These are phyloP conservation scores for Vaccinium darrowii DNA, from an alignment of 148 eudicot genomes.

Conservation along the genomic window DNA sequence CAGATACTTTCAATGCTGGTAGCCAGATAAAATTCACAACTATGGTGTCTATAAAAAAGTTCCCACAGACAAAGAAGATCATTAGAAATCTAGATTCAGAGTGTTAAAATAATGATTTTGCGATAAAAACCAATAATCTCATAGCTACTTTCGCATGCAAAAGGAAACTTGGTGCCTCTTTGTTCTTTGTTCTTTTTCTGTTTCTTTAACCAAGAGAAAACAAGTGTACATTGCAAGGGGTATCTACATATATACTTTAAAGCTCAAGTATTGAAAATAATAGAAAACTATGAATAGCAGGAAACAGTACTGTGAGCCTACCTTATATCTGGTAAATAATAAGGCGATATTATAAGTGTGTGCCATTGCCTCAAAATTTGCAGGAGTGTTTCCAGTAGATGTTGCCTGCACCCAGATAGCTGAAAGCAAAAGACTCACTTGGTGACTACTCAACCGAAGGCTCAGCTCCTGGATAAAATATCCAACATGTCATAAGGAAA, in stretches of 20 bases:
- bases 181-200: no score
- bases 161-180: neutral
- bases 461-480: conserved; percentile 48
- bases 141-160: conserved; percentile 1
- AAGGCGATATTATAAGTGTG: conserved; percentile 68
- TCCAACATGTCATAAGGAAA: neutral
- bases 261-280: neutral
- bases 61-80: neutral
- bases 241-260: neutral
- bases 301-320: conserved; percentile 19
- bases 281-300: conserved; percentile 7
- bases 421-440: conserved; percentile 83
- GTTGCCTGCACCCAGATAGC: conserved; percentile 87
- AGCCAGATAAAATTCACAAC: neutral
- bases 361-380: conserved; percentile 82
- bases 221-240: neutral
- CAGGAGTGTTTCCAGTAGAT: conserved; percentile 59
- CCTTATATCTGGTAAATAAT: conserved; percentile 72
- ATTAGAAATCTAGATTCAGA: neutral
- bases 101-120: neutral
- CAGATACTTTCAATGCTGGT: neutral
- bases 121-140: neutral
- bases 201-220: neutral
- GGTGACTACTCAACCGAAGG: conserved; percentile 80
- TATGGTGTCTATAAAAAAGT: neutral